These are phyloP conservation scores for Cystobasidium slooffiae DNA, from an alignment of 1,284 basidiomycete genomes.

Conservation along the genomic window DNA sequence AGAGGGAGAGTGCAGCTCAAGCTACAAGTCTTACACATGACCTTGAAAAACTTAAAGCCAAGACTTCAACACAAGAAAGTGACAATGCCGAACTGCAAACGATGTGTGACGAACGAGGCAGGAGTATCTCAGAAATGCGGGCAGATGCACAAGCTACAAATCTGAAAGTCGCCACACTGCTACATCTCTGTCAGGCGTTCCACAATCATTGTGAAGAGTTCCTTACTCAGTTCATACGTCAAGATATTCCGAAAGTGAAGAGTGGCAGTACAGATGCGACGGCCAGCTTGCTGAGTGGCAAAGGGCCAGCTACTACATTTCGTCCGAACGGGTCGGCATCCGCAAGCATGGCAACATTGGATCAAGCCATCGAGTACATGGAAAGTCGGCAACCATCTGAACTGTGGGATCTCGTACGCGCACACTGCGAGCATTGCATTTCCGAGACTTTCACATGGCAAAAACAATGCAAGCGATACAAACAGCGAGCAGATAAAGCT, in stretches of 20 bases:
- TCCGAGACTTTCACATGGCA: constrained; percentile 92
- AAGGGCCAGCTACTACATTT: not conserved
- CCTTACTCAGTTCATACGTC: constrained; percentile 6
- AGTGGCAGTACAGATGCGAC: not conserved
- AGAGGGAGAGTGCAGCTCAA: not conserved
- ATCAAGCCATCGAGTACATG: constrained; percentile 14
- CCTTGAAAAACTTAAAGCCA: constrained; percentile 25
- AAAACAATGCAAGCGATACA: constrained; percentile 91
- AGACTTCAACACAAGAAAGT: constrained; percentile 56
- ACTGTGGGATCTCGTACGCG: constrained; percentile 52
- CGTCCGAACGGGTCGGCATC: not conserved
- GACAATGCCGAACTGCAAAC: constrained; percentile 56
- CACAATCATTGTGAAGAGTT: constrained; percentile 5
- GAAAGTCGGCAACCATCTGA: not conserved
- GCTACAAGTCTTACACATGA: not conserved
- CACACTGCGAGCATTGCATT: constrained; percentile 56
- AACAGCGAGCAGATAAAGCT: constrained; percentile 74
- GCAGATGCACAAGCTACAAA: constrained; percentile 5
- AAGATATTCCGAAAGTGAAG: not conserved
- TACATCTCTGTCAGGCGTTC: constrained; percentile 5
- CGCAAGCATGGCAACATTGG: constrained; percentile 42
- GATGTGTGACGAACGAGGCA: constrained; percentile 51
- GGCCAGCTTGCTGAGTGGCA: not conserved
- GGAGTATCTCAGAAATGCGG: constrained; percentile 13
- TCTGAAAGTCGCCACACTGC: constrained; percentile 1